phyloP scores from a whole-genome alignment of 768 basidiomycete genomes.

The Tricholoma sp. region DNA sequence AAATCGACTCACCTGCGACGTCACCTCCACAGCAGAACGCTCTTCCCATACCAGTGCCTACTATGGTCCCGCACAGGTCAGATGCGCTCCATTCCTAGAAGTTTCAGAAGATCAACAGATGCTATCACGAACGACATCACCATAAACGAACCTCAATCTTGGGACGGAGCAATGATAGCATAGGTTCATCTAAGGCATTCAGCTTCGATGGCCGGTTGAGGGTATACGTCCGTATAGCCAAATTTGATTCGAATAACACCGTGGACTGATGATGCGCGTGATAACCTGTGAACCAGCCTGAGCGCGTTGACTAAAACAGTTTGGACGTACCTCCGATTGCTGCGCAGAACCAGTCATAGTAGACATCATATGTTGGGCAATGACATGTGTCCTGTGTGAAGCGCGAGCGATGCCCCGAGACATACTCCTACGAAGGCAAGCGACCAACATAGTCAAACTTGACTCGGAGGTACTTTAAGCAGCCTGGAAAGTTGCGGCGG shows the following conservation, averaged over 20 bases:
- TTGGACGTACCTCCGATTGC: conserved; percentile 30
- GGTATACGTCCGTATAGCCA: conserved; percentile 59
- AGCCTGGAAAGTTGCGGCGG: not conserved
- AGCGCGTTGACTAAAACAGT: conserved; percentile 1
- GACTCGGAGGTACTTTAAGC: not conserved
- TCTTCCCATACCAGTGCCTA: conserved; percentile 64
- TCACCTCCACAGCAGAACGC: conserved; percentile 97
- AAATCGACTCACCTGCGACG: conserved; percentile 63
- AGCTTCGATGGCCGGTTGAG: conserved; percentile 78
- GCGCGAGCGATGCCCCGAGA: conserved; percentile 31
- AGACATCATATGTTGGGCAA: conserved; percentile 46
- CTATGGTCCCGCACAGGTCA: conserved; percentile 64
- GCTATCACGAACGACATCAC: not conserved
- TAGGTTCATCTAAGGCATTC: conserved; percentile 77
- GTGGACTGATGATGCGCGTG: conserved; percentile 30
- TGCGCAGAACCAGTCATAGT: conserved; percentile 21
- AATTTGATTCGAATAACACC: conserved; percentile 67
- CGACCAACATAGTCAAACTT: conserved; percentile 10
- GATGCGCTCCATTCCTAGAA: conserved; percentile 73
- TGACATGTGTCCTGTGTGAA: conserved; percentile 38
- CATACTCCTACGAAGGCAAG: conserved; percentile 33
- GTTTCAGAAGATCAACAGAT: conserved; percentile 9
- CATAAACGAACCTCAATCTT: conserved; percentile 64
- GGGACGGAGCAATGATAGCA: conserved; percentile 66
- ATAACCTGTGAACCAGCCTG: conserved; percentile 8